Percentiles rank a stretch among this genome's conserved stretches.
phyloP scores from a whole-genome alignment of 163 green algal species.

The Dunaliella salina region DNA sequence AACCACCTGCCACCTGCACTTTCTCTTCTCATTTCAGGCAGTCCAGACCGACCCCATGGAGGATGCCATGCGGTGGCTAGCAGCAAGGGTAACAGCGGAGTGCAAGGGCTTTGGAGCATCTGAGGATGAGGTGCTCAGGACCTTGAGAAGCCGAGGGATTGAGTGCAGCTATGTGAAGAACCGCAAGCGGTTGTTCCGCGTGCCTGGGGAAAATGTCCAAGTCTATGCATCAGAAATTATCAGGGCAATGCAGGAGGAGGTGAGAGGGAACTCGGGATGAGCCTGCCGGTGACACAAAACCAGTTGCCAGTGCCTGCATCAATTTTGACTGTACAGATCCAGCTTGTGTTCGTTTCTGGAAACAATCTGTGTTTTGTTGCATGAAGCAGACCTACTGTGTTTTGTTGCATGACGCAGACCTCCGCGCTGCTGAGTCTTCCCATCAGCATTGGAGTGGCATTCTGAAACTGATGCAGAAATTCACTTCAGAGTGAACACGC shows the following conservation, averaged over 20 bases:
- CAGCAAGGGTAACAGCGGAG: background rate
- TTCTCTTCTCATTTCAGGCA: background rate
- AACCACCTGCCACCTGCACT: too few relatives aligned
- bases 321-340: background rate
- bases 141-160: background rate
- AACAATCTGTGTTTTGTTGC: background rate
- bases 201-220: background rate
- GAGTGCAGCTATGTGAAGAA: conserved; percentile 1
- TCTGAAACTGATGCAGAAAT: too few relatives aligned
- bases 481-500: too few relatives aligned
- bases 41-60: background rate
- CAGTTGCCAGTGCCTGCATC: background rate
- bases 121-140: background rate
- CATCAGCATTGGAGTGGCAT: too few relatives aligned
- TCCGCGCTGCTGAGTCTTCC: background rate
- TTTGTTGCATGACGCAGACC: background rate
- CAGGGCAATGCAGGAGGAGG: background rate
- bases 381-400: background rate
- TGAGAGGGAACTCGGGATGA: background rate
- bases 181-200: background rate
- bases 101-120: background rate
- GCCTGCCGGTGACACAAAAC: background rate
- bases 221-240: background rate
- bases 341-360: background rate
- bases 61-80: background rate